Base-by-base conservation (phyloP, 768 basidiomycete genomes). In the Xanthoconium stramineum region DNA sequence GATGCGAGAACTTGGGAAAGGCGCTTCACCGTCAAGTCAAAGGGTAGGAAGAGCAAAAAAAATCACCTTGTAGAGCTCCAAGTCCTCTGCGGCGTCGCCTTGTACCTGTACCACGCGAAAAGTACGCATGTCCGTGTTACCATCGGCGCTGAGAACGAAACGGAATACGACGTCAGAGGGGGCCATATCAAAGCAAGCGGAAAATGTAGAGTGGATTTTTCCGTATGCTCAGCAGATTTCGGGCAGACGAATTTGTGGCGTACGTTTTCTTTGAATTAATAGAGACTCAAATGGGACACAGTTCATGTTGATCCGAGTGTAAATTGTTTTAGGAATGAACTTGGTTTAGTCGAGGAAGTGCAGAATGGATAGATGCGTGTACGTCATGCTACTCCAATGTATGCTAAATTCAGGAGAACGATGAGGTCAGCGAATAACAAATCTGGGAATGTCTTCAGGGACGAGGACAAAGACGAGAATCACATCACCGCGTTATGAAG, bases 11-110 rank as follows among this genome's bases (percentile, higher is more conserved):
- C 76, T 78, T 54, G n/a, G 3, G 1, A 20, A 29, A 30, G 24
- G 19, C 17, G 5, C 19, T 37, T 52, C n/a, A 52, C 35, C 9
- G 47, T 35, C 40, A n/a, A 40, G 48, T 35, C 24, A 29, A 33
- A 38, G 19, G 17, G 11, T 1, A 10, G n/a, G 13, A 40, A 7
- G 35, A 24, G 9, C 4, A 42, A 38, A 30, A 38, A 30, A 8
- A 38, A 61, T 36, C 55, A 72, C 81, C 69, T 73, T 78, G 70
- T 83, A 83, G 24, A 80, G 54, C 50, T 79, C 76, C 38, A 74
- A 52, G 29, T 71, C 63, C 19, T 63, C 61, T 1, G 63, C 46
- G 3, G 66, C 60, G 20, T 59, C 68, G n/a, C 68, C 68, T 12
- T 68, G 55, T 19, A 73, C 62, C 52, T 75, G 72, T 52, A 70